Percentiles rank a stretch among this genome's conserved stretches.
Conservation (phyloP, 306 rosid species). For the Cyamopsis tetragonoloba region DNA sequence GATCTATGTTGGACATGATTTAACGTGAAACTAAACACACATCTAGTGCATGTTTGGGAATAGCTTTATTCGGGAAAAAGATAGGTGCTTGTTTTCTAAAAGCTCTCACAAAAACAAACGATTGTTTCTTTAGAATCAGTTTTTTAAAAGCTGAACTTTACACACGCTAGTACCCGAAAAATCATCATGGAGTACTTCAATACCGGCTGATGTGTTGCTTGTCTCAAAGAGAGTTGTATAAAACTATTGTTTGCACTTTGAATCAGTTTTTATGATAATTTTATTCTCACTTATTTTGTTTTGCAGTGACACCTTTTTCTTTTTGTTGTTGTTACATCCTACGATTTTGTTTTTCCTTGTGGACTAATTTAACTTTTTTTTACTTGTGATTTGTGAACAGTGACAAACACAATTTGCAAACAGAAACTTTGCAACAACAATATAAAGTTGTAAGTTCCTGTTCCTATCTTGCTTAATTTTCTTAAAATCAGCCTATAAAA, state of each 20-base stretch:
- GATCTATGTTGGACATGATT: too few species aligned
- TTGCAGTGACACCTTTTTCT: not conserved
- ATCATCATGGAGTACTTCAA: constrained; percentile 6
- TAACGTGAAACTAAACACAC: too few species aligned
- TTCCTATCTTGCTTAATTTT: not conserved
- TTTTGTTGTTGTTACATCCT: not conserved
- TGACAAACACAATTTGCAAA: constrained; percentile 70
- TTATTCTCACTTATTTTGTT: not conserved
- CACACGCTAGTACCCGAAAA: not conserved
- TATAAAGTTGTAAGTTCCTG: constrained; percentile 67
- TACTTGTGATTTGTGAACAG: constrained; percentile 49
- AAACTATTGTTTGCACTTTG: not conserved
- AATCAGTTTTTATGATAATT: not conserved
- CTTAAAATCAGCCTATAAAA: not conserved
- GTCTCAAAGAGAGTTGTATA: not conserved
- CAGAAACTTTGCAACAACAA: constrained; percentile 82
- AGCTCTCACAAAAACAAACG: too few species aligned
- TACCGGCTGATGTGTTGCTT: not conserved
- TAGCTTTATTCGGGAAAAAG: too few species aligned
- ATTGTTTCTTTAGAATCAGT: too few species aligned
- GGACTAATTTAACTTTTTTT: constrained; percentile 20
- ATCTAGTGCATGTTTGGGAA: too few species aligned
- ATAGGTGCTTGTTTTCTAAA: too few species aligned
- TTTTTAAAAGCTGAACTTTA: too few species aligned
- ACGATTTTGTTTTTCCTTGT: not conserved